Percentiles rank a stretch among this genome's conserved stretches.
Evolutionary conservation across 805 yeast genomes (phyloP).

Genomic region (Yamadazyma endophytica): DNA sequence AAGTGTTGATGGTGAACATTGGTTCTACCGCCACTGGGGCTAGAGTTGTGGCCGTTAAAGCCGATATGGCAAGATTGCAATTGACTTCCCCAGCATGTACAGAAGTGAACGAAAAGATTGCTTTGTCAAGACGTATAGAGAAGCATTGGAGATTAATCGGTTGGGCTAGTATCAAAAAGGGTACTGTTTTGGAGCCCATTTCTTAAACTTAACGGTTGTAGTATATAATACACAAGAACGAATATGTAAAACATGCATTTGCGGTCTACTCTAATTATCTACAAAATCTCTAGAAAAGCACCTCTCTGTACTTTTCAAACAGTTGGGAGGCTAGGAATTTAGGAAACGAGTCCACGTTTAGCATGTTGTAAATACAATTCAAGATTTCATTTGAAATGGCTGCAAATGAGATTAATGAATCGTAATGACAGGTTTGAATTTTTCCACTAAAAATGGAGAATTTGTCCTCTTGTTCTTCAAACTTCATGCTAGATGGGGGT

Average conservation of each 20-base stretch:
- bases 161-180: constrained; percentile 98
- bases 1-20: constrained; percentile 97
- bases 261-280: no score
- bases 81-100: constrained; percentile 99
- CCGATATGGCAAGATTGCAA: constrained; percentile 98
- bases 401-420: constrained; percentile 13
- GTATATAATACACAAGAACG: neutral
- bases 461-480: no score
- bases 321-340: constrained; percentile 45
- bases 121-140: constrained; percentile 97
- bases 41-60: constrained; percentile 94
- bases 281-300: no score
- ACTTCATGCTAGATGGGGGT: no score
- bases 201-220: constrained; percentile 24
- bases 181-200: constrained; percentile 81
- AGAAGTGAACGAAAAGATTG: constrained; percentile 96
- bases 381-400: constrained; percentile 46
- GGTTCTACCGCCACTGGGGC: constrained; percentile 99
- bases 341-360: constrained; percentile 72
- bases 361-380: constrained; percentile 48
- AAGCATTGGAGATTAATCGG: constrained; percentile 99
- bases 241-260: neutral
- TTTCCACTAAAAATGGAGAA: no score
- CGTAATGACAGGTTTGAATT: no score
- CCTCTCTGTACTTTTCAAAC: constrained; percentile 4